Base-by-base conservation (phyloP, 805 yeast species). In the Blastobotrys americana region DNA sequence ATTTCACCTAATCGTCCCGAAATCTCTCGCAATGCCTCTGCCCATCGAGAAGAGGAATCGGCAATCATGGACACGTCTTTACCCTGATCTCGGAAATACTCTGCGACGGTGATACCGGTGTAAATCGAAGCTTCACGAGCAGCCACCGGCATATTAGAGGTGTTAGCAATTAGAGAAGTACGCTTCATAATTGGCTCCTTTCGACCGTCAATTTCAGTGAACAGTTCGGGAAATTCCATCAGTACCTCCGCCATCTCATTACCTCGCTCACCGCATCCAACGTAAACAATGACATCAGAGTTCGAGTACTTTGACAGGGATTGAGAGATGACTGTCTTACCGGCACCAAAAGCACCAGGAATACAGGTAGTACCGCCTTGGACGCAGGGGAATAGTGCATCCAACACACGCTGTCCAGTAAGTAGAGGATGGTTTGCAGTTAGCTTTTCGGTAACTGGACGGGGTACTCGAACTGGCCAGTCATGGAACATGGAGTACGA, bases 281-380 rank as follows among this genome's bases (percentile, higher is more conserved):
- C 96, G 61, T 93, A 93, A 61, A 90, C 84, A 64, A 93, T 93
- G 46, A 87, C 84, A 67, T 93, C 98, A 17, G 97, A 93, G 77
- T 93, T 93, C 48, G 98, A 93, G 71, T 81, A 93, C 68, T 93
- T 93, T 53, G 97, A 90, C 64, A 93, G 74, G 1, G 97, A 87
- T 72, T 90, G 98, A 22, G 98, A 90, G 65, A 90, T 90, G 60
- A 90, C 98, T 9, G 98, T 90, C 67, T 89, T 93, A 69, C 99
- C 99, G 71, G 97, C 93, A 53, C 99, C 99, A 60, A 93, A 93
- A 52, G 99, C 99, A 71, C 99, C 99, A 39, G 99, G 99, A 66
- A 93, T 93, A 83, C 98, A 94, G 28, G 99, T 93, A 34, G 99
- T 93, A 74, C 99, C 99, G 72, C 99, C 99, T 74, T 93, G 98